A percentile compares a stretch with the other conserved stretches of the same genome.
phyloP scores from a whole-genome alignment of 1,284 basidiomycete genomes.

The Leccinum variabile region DNA sequence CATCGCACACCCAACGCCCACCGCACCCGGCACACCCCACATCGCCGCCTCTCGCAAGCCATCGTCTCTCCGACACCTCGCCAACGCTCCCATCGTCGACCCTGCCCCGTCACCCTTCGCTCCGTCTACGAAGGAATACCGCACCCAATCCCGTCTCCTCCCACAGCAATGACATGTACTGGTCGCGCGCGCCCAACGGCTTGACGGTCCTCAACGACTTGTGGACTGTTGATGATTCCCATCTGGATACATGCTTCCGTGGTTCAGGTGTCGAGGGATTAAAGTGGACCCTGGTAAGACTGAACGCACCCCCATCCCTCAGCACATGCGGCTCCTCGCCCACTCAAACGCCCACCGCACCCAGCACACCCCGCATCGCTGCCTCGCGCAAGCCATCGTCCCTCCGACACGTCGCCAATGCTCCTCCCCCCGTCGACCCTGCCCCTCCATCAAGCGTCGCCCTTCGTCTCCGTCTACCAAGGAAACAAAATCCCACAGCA shows the following conservation, averaged over 20 bases:
- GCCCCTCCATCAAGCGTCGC: constrained; percentile 27
- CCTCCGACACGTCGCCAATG: constrained; percentile 29
- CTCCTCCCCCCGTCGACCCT: constrained; percentile 12
- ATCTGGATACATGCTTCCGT: constrained; percentile 29
- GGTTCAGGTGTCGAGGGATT: constrained; percentile 39
- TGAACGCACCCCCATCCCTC: constrained; percentile 37
- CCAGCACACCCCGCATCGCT: constrained; percentile 31
- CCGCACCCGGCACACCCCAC: constrained; percentile 31
- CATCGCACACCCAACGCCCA: constrained; percentile 45
- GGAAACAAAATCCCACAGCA: constrained; percentile 22
- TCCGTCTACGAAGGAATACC: constrained; percentile 29
- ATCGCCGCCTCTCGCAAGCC: constrained; percentile 30
- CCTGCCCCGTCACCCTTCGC: constrained; percentile 26
- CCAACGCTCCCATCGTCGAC: constrained; percentile 23
- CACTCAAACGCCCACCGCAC: constrained; percentile 18
- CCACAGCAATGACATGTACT: too few relatives aligned
- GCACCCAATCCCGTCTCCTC: too few relatives aligned
- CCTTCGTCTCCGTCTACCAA: constrained; percentile 32
- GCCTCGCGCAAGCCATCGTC: constrained; percentile 34
- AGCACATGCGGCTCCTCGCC: constrained; percentile 29
- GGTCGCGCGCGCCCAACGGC: constrained; percentile 63
- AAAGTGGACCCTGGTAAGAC: constrained; percentile 65
- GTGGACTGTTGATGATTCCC: constrained; percentile 77
- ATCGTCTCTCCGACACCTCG: constrained; percentile 30
- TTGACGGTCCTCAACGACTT: constrained; percentile 88